These are phyloP conservation scores for Mycena galericulata DNA, from an alignment of 768 basidiomycete species.

Conservation along the genomic window DNA sequence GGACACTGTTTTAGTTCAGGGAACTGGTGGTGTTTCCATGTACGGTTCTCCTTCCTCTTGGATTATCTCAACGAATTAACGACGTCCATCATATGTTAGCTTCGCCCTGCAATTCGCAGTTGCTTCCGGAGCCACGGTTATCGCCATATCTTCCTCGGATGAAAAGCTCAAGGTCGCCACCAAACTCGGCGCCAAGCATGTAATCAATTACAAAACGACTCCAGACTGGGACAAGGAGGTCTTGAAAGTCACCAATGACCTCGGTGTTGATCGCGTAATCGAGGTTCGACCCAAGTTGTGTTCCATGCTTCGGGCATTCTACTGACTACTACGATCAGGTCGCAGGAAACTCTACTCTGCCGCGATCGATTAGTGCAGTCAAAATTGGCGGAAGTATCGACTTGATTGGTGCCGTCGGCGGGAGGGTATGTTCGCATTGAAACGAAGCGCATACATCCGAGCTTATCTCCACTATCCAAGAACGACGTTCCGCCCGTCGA, in stretches of 20 bases:
- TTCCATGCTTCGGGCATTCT: background rate
- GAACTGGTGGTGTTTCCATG: conserved; percentile 60
- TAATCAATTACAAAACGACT: conserved; percentile 64
- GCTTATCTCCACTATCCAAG: conserved; percentile 23
- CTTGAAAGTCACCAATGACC: conserved; percentile 43
- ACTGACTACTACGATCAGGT: conserved; percentile 49
- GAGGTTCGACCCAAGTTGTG: conserved; percentile 25
- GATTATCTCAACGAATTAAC: background rate
- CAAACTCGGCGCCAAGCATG: conserved; percentile 54
- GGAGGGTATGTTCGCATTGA: conserved; percentile 43
- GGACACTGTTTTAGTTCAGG: conserved; percentile 59
- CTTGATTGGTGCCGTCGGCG: conserved; percentile 62
- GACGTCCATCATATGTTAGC: conserved; percentile 33
- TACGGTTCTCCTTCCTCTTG: too few relatives aligned
- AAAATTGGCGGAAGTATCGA: conserved; percentile 58
- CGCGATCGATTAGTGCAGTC: conserved; percentile 54
- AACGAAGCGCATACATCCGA: background rate
- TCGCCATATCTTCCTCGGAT: conserved; percentile 64
- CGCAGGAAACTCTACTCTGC: conserved; percentile 64
- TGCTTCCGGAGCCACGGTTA: conserved; percentile 61
- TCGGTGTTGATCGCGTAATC: conserved; percentile 37
- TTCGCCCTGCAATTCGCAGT: conserved; percentile 63
- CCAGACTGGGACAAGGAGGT: conserved; percentile 65
- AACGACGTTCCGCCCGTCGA: conserved; percentile 41
- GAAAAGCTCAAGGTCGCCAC: conserved; percentile 56